These are phyloP conservation scores for Mortierella sp. DNA, from an alignment of 371 early-diverging fungal genomes.

Conservation along the genomic window DNA sequence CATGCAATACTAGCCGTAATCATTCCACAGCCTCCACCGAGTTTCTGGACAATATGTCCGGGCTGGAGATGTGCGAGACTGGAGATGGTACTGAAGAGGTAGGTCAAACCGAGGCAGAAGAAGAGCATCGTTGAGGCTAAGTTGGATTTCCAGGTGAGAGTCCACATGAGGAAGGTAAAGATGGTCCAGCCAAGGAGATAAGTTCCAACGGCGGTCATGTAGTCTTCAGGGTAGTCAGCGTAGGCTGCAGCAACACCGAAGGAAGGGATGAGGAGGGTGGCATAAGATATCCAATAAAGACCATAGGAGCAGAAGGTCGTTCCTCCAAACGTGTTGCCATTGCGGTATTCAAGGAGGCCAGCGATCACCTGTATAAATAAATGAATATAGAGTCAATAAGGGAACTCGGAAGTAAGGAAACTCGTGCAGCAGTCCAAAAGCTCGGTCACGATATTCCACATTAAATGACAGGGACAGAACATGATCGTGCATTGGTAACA, in stretches of 20 bases:
- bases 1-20: conserved; percentile 57
- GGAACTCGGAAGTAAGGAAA: neutral
- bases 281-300: conserved; percentile 51
- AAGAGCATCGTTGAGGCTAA: conserved; percentile 49
- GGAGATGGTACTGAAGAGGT: conserved; percentile 54
- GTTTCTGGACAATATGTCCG: conserved; percentile 31
- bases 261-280: conserved; percentile 54
- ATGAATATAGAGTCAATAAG: neutral
- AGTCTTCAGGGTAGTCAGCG: conserved; percentile 44
- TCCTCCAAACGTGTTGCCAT: conserved; percentile 57
- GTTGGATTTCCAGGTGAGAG: conserved; percentile 54
- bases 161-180: conserved; percentile 58
- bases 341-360: conserved; percentile 55
- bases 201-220: conserved; percentile 48
- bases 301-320: conserved; percentile 59
- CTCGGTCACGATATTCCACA: too few relatives aligned
- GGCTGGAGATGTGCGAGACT: conserved; percentile 42
- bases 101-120: conserved; percentile 58
- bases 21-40: conserved; percentile 55
- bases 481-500: neutral
- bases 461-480: neutral
- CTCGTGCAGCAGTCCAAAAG: too few relatives aligned
- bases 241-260: conserved; percentile 40
- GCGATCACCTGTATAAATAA: conserved; percentile 44
- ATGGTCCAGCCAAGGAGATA: conserved; percentile 58